phyloP scores from a whole-genome alignment of 169 alveolate species.

The Plasmodium chabaudi region DNA sequence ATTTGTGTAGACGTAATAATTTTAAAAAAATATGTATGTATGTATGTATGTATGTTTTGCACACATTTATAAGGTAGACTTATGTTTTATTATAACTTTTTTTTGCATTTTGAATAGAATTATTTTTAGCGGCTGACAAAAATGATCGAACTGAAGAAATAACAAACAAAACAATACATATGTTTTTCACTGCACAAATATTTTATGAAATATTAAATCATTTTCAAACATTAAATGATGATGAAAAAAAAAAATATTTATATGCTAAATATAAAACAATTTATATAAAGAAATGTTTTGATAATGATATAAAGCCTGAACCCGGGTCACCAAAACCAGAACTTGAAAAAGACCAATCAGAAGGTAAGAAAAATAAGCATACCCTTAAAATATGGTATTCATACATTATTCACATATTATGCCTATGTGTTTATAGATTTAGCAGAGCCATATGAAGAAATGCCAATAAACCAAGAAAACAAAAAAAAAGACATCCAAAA shows the following conservation, averaged over 20 bases:
- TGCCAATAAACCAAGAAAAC: too few relatives aligned
- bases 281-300: conserved; percentile 70
- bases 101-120: conserved; percentile 7
- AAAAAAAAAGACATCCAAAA: too few relatives aligned
- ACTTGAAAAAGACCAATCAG: neutral
- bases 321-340: conserved; percentile 40
- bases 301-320: conserved; percentile 51
- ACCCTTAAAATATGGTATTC: too few relatives aligned
- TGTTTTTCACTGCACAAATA: conserved; percentile 73
- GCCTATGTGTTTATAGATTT: too few relatives aligned
- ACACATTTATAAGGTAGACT: neutral
- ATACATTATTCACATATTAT: too few relatives aligned
- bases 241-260: conserved; percentile 61
- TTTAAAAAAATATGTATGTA: neutral
- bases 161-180: conserved; percentile 63
- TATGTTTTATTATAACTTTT: neutral
- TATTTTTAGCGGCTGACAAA: conserved; percentile 66
- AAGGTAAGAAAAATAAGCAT: too few relatives aligned
- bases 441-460: too few relatives aligned
- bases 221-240: conserved; percentile 39
- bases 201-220: conserved; percentile 76
- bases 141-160: conserved; percentile 42
- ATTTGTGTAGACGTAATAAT: conserved; percentile 63
- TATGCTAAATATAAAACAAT: conserved; percentile 76
- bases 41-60: conserved; percentile 1